These are phyloP conservation scores for Miscanthus lutarioriparius DNA, from an alignment of 176 grass and related monocot species.

Conservation along the genomic window DNA sequence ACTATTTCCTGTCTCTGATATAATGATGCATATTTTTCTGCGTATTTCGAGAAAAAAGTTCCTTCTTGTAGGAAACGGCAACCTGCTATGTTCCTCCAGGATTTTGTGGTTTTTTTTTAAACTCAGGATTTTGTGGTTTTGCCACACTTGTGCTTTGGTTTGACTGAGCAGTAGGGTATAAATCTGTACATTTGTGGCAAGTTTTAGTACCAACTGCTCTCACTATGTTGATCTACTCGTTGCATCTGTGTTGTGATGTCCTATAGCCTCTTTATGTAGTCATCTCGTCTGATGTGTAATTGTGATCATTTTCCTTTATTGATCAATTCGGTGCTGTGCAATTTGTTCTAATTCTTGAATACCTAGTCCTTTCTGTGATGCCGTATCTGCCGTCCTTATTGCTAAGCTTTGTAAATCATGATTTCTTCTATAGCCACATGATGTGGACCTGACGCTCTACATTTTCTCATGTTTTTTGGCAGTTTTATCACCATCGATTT, in stretches of 20 bases:
- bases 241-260: not conserved
- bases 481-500: not conserved
- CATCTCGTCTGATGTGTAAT: not conserved
- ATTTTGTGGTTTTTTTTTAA: not conserved
- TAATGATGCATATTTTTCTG: not conserved
- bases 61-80: conserved; percentile 13
- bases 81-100: not conserved
- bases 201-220: not conserved
- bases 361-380: not conserved
- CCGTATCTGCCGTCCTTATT: not conserved
- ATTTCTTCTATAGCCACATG: not conserved
- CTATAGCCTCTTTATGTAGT: not conserved
- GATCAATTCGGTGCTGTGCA: not conserved
- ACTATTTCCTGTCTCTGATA: not conserved
- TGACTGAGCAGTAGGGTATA: not conserved
- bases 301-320: not conserved
- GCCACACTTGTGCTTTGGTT: not conserved
- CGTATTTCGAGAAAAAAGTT: not conserved
- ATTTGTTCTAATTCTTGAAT: not conserved
- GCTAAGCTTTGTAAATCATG: not conserved
- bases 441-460: not conserved
- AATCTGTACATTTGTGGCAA: not conserved
- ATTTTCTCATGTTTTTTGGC: not conserved
- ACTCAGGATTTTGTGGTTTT: not conserved
- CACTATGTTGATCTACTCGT: not conserved